phyloP scores from a whole-genome alignment of 2,329 filamentous ascomycete genomes.

The Pseudogymnoascus sp. region DNA sequence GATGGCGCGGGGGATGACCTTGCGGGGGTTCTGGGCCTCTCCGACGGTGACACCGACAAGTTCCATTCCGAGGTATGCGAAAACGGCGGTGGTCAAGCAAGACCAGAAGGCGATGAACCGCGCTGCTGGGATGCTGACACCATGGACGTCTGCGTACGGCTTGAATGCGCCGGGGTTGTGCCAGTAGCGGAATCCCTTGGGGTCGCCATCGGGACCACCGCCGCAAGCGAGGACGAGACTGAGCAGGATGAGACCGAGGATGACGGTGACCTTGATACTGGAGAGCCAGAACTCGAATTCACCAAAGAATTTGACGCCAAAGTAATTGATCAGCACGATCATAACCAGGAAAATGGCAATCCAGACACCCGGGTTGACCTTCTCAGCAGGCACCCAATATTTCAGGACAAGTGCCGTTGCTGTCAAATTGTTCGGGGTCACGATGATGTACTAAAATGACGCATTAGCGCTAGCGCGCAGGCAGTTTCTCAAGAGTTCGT shows the following conservation, averaged over 20 bases:
- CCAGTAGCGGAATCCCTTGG: conserved; percentile 45
- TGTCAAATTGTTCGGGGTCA: conserved; percentile 77
- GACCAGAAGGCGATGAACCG: conserved; percentile 52
- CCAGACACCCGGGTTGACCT: conserved; percentile 69
- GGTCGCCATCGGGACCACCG: conserved; percentile 51
- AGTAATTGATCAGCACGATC: conserved; percentile 61
- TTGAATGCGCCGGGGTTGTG: conserved; percentile 35
- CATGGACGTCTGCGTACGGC: conserved; percentile 33
- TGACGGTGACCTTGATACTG: conserved; percentile 61
- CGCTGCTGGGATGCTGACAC: conserved; percentile 36
- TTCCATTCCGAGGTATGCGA: conserved; percentile 56
- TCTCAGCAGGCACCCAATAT: conserved; percentile 60
- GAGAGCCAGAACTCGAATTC: conserved; percentile 51
- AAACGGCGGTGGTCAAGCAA: conserved; percentile 43
- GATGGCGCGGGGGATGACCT: conserved; percentile 59
- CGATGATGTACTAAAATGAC: conserved; percentile 63
- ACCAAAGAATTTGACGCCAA: conserved; percentile 32
- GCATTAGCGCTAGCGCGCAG: not conserved
- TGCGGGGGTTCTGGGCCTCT: conserved; percentile 55
- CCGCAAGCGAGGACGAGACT: conserved; percentile 56
- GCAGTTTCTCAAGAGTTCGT: conserved; percentile 14
- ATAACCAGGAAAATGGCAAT: conserved; percentile 61
- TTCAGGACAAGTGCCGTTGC: conserved; percentile 71
- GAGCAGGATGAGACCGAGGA: conserved; percentile 58
- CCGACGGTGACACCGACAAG: conserved; percentile 55